Evolutionary conservation across 2,329 filamentous ascomycete genomes (phyloP), one percentile per base, ranked within the genome.

Genomic region (Penicillium paneum): DNA sequence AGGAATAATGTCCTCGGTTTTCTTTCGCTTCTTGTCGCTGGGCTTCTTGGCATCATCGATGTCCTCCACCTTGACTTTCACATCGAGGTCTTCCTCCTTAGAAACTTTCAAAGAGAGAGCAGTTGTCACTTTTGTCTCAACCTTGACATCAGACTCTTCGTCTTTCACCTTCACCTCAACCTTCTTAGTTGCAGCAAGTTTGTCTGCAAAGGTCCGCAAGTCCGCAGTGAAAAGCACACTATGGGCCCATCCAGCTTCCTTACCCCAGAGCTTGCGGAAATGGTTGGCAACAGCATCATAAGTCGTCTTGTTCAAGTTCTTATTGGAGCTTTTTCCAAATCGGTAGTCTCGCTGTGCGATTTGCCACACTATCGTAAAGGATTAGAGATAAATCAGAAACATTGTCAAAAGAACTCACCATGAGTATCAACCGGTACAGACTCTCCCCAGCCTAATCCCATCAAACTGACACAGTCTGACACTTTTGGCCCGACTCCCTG

Each of bases 401-500:
- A 31, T 13, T 26, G 17, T 24, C 29, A 3, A 29, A 34, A 17
- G 46, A 21, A 64, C 72, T 67, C 63, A 81, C 79, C 83, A 74
- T 99, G 95, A 1, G 95, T 99, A 72, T 99, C 94, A 31, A 99
- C 90, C 0, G 94, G 94, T 1, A 99, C 92, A 3, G 92, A 87
- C 74, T 97, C 93, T 31, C 89, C 89, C 93, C 95, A 99, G 28
- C 92, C 93, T 13, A 99, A 76, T 0, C 95, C 95, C 89, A 99
- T 97, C 19, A 99, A 78, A 68, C 90, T 96, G 8, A 97, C 92
- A 68, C 95, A 99, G 71, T 99, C 95, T 6, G 94, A 89, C 0
- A 99, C 94, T 72, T 99, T 99, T 0, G 95, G 94, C 0, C 94
- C 94, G 6, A 99, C 95, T 1, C 94, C 94, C 54, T 91, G 85